Conservation (phyloP, 495 filamentous ascomycete genomes). For the Penicillium pancosmium region DNA sequence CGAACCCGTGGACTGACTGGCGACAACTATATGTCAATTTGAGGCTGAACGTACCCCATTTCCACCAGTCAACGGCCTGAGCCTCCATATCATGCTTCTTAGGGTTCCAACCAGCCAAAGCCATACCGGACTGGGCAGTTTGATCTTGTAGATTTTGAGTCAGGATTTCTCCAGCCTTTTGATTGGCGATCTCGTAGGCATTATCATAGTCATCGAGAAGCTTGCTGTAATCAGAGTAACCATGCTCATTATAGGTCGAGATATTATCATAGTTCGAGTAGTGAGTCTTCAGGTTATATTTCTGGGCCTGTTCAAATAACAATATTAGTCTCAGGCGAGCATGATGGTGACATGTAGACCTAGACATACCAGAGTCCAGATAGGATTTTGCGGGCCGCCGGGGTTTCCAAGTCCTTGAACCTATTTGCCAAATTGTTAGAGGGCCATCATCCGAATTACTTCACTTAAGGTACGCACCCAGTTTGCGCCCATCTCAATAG, state of each 20-base stretch:
- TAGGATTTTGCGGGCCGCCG: conserved; percentile 65
- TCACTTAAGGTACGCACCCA: conserved; percentile 49
- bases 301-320: conserved; percentile 49
- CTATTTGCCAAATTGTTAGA: conserved; percentile 19
- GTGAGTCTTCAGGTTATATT: conserved; percentile 62
- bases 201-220: conserved; percentile 56
- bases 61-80: conserved; percentile 68
- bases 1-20: not conserved
- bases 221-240: conserved; percentile 51
- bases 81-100: conserved; percentile 55
- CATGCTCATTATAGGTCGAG: conserved; percentile 60
- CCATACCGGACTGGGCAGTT: conserved; percentile 61
- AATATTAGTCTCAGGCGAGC: not conserved
- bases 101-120: conserved; percentile 67
- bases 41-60: conserved; percentile 41
- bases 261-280: conserved; percentile 66
- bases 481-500: conserved; percentile 69
- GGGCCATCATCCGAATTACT: too few relatives aligned
- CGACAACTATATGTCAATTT: conserved; percentile 19
- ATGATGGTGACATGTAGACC: not conserved
- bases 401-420: conserved; percentile 65
- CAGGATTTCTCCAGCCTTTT: conserved; percentile 61
- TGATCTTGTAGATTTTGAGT: conserved; percentile 64
- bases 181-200: conserved; percentile 51
- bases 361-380: conserved; percentile 61